Evolutionary conservation across 352 stramenopile species (phyloP).

Genomic region (Thalassiosira livingstoniorum): DNA sequence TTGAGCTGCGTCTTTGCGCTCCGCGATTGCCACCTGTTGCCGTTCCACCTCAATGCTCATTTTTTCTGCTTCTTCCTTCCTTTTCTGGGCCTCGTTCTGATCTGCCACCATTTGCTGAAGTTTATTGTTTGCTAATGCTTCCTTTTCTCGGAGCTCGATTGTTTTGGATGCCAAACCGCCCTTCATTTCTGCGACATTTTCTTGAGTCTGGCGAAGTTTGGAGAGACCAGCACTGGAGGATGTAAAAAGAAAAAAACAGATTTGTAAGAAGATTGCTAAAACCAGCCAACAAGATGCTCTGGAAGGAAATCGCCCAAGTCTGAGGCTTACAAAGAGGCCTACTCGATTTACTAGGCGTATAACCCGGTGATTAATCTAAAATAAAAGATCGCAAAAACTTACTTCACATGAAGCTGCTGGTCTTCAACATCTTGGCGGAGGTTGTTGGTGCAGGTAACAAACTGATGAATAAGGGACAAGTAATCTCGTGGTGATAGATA

Average conservation of each 20-base stretch:
- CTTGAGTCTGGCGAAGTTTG: conserved; percentile 97
- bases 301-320: no score
- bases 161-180: conserved; percentile 93
- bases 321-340: no score
- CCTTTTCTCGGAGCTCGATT: conserved; percentile 94
- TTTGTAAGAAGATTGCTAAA: no score
- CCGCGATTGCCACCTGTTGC: conserved; percentile 95
- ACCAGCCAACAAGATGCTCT: no score
- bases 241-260: no score
- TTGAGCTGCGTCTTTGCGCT: conserved; percentile 94
- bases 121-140: conserved; percentile 97
- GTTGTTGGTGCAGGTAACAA: conserved; percentile 89
- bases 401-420: conserved; percentile 96
- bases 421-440: conserved; percentile 88
- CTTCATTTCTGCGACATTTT: conserved; percentile 93
- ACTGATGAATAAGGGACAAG: conserved; percentile 88
- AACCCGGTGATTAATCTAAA: no score
- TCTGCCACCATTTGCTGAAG: conserved; percentile 98
- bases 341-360: no score
- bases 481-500: conserved; percentile 89
- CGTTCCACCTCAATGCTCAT: conserved; percentile 94
- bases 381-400: no score
- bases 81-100: conserved; percentile 96
- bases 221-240: conserved; percentile 97
- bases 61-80: conserved; percentile 96